phyloP scores from a whole-genome alignment of 768 basidiomycete genomes.

The Trametes punicea region DNA sequence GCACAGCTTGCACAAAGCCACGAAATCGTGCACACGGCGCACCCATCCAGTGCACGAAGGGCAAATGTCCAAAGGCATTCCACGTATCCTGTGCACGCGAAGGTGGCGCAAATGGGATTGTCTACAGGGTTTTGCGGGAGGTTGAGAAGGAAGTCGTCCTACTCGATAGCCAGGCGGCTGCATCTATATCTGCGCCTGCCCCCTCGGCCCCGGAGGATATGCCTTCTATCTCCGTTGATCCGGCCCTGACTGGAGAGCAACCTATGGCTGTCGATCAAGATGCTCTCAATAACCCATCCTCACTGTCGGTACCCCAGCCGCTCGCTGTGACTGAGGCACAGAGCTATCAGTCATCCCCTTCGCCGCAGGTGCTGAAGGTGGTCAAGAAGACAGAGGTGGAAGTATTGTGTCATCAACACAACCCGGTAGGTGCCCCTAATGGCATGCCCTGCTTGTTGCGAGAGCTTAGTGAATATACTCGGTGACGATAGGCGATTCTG shows the following conservation, averaged over 20 bases:
- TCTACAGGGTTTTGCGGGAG: constrained; percentile 60
- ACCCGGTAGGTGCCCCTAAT: constrained; percentile 61
- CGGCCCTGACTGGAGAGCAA: constrained; percentile 6
- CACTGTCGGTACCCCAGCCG: not conserved
- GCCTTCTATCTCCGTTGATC: not conserved
- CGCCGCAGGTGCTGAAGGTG: constrained; percentile 48
- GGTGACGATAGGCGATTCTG: constrained; percentile 53
- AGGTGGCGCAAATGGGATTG: constrained; percentile 48
- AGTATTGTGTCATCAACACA: constrained; percentile 83
- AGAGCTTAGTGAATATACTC: not conserved
- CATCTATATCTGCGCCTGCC: not conserved
- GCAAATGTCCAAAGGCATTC: constrained; percentile 90
- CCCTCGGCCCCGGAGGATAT: not conserved
- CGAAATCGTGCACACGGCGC: constrained; percentile 69
- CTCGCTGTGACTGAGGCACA: not conserved
- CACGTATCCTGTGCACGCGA: constrained; percentile 87
- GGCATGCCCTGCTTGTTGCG: not conserved
- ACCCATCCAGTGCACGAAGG: constrained; percentile 90
- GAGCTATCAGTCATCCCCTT: not conserved
- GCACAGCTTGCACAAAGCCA: constrained; percentile 74
- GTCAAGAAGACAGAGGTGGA: constrained; percentile 75
- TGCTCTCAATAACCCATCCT: not conserved
- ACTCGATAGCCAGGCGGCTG: constrained; percentile 37
- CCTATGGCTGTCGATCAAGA: constrained; percentile 35
- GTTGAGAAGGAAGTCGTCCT: constrained; percentile 82